These are phyloP conservation scores for Amyloporia xantha DNA, from an alignment of 768 basidiomycete genomes.

Conservation along the genomic window DNA sequence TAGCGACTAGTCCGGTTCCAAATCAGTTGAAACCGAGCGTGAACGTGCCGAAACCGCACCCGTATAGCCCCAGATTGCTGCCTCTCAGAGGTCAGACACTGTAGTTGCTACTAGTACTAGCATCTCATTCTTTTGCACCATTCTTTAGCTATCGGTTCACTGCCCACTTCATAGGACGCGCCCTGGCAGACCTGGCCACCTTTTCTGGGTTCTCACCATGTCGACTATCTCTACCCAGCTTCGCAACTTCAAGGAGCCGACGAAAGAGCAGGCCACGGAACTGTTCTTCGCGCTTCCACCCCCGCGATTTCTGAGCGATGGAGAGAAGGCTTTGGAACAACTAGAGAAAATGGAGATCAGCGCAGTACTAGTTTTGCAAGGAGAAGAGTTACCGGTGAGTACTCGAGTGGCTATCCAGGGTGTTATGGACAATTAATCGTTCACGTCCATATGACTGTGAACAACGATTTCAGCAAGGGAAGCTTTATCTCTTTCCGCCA, in stretches of 20 bases:
- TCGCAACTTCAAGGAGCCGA: slow-evolving; percentile 87
- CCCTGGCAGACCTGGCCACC: too few relatives aligned
- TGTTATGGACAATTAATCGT: too few relatives aligned
- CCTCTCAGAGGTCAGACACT: background rate
- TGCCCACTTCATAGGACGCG: background rate
- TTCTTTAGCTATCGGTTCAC: background rate
- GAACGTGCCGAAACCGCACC: background rate
- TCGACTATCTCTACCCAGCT: slow-evolving; percentile 82
- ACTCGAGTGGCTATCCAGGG: background rate
- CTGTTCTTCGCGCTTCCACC: slow-evolving; percentile 84
- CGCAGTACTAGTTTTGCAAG: slow-evolving; percentile 78
- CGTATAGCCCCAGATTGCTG: slow-evolving; percentile 7
- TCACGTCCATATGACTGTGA: background rate
- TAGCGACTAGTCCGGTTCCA: slow-evolving; percentile 8
- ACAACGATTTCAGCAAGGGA: slow-evolving; percentile 86
- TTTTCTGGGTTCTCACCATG: slow-evolving; percentile 38
- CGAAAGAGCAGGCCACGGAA: slow-evolving; percentile 77
- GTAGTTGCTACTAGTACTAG: background rate
- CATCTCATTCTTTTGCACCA: too few relatives aligned
- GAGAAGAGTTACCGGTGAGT: slow-evolving; percentile 49
- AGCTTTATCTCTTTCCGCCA: slow-evolving; percentile 81
- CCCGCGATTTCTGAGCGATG: slow-evolving; percentile 13
- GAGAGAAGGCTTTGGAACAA: slow-evolving; percentile 22
- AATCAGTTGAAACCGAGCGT: background rate
- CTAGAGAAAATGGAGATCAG: slow-evolving; percentile 80